These are phyloP conservation scores for Neospermospora avenae DNA, from an alignment of 2,329 filamentous ascomycete species.

Conservation along the genomic window DNA sequence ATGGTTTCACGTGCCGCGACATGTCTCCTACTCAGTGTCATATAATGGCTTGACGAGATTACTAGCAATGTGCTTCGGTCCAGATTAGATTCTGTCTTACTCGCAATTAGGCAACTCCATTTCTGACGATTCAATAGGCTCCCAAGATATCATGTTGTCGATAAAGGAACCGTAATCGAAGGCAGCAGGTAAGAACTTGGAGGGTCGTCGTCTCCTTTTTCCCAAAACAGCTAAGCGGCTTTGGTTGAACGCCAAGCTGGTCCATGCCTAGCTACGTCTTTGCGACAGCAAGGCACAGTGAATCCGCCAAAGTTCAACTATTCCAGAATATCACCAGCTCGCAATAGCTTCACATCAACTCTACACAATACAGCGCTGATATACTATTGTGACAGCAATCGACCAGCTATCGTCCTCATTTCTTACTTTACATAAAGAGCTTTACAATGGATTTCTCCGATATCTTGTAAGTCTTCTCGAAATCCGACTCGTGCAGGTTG, in stretches of 20 bases:
- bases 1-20: too few relatives aligned
- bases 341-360: not conserved
- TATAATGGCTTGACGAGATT: too few relatives aligned
- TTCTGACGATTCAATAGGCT: not conserved
- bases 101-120: not conserved
- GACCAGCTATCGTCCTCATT: not conserved
- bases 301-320: not conserved
- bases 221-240: not conserved
- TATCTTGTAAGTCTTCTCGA: conserved; percentile 68
- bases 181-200: not conserved
- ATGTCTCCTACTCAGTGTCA: too few relatives aligned
- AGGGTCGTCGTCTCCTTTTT: conserved; percentile 3
- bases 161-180: not conserved
- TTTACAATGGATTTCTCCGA: conserved; percentile 81
- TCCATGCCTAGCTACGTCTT: conserved; percentile 2
- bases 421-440: not conserved
- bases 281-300: not conserved
- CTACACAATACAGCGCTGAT: not conserved
- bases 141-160: not conserved
- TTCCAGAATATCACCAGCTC: not conserved
- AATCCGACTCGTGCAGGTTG: not conserved
- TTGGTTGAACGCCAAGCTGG: not conserved
- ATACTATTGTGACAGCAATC: not conserved
- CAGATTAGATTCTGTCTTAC: not conserved
- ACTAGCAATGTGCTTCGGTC: not conserved